These are phyloP conservation scores for Malus hybrid DNA, from an alignment of 331 rosid genomes.

Conservation along the genomic window DNA sequence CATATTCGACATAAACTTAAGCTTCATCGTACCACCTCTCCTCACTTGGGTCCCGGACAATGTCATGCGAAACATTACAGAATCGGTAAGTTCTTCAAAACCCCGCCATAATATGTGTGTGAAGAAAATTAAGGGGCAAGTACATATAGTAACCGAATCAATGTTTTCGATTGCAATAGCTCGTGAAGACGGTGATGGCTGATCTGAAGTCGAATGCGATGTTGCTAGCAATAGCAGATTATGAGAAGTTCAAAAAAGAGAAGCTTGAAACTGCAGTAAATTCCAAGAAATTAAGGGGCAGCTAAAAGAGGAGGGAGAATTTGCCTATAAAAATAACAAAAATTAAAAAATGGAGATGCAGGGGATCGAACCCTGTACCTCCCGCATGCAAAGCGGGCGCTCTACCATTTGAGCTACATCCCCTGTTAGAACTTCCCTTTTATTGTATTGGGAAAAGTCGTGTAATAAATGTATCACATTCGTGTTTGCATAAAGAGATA, in stretches of 20 bases:
- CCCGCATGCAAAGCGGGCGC: constrained; percentile 98
- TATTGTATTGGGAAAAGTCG: fast-evolving
- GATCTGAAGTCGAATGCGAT: constrained; percentile 16
- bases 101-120: neutral
- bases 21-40: constrained; percentile 16
- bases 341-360: constrained; percentile 48
- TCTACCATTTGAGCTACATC: constrained; percentile 99
- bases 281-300: no score
- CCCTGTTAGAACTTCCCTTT: constrained; percentile 5
- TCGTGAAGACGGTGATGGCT: constrained; percentile 13
- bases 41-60: constrained; percentile 22
- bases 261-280: constrained; percentile 9
- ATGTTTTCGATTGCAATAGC: neutral
- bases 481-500: no score
- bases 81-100: constrained; percentile 22
- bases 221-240: constrained; percentile 22
- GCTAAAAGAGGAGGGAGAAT: no score
- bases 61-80: neutral
- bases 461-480: no score
- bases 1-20: constrained; percentile 22
- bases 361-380: constrained; percentile 97
- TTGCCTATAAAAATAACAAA: neutral
- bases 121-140: neutral
- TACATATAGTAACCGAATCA: neutral
- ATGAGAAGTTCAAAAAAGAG: constrained; percentile 27